These are phyloP conservation scores for Neopestalotiopsis sp. DNA, from an alignment of 2,329 filamentous ascomycete species.

Conservation along the genomic window DNA sequence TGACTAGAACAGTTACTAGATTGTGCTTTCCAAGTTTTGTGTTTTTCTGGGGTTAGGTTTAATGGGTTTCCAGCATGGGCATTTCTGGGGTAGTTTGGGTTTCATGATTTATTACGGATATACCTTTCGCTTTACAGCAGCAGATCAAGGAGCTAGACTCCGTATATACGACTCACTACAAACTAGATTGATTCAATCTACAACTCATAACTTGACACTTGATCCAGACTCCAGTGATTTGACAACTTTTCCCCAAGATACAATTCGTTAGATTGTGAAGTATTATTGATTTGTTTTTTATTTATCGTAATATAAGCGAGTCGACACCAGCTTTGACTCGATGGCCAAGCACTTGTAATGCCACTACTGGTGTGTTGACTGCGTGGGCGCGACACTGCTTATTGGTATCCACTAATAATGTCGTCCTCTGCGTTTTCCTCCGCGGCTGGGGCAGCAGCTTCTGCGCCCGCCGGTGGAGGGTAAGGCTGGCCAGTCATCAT, in stretches of 20 bases:
- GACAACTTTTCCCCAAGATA: background rate
- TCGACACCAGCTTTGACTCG: background rate
- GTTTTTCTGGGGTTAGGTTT: background rate
- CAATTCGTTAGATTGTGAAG: background rate
- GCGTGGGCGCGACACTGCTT: background rate
- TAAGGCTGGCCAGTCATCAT: slow-evolving; percentile 46
- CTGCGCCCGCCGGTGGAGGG: background rate
- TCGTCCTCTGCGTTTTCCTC: slow-evolving; percentile 34
- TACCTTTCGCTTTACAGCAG: background rate
- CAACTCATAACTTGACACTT: background rate
- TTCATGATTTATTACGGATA: background rate
- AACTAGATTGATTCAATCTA: background rate
- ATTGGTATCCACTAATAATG: slow-evolving; percentile 15
- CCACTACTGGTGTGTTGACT: background rate
- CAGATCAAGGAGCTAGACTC: background rate
- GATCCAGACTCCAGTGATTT: background rate
- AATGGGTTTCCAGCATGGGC: background rate
- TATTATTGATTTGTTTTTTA: background rate
- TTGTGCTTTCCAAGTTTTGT: background rate
- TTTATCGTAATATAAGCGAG: background rate
- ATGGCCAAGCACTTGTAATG: background rate
- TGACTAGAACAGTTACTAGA: slow-evolving; percentile 6
- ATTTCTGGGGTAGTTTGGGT: background rate
- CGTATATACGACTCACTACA: slow-evolving; percentile 2
- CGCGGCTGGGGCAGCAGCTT: slow-evolving; percentile 36